A percentile compares a stretch with the other conserved stretches of the same genome.
Conservation (phyloP, 2,329 filamentous ascomycete genomes). For the Fusarium tanahbumbuense region DNA sequence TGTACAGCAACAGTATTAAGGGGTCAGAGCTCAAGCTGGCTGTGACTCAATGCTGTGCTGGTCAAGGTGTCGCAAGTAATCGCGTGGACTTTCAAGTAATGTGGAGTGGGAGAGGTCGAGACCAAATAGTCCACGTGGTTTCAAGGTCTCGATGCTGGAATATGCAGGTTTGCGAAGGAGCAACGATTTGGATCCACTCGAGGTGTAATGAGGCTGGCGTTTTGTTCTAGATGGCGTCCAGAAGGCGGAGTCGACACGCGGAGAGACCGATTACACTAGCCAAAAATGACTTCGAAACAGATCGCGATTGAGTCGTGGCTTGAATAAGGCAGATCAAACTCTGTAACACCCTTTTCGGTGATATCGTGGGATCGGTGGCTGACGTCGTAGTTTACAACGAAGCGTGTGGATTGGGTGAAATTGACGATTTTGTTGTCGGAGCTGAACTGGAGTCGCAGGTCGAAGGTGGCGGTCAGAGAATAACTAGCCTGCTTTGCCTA, state of each 20-base stretch:
- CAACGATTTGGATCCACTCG: constrained; percentile 38
- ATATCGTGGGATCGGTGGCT: constrained; percentile 21
- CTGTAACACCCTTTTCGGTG: constrained; percentile 1
- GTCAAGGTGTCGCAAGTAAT: constrained; percentile 12
- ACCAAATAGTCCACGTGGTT: constrained; percentile 44
- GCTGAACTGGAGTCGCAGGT: constrained; percentile 14
- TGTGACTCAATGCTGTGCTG: constrained; percentile 15
- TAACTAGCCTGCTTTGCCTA: constrained; percentile 28
- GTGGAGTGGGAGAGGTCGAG: constrained; percentile 29
- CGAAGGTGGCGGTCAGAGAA: constrained; percentile 33
- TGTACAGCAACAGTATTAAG: background rate
- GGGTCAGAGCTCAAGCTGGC: background rate
- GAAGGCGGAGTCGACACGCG: constrained; percentile 28
- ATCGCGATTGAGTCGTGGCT: constrained; percentile 29
- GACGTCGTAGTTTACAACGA: constrained; percentile 6
- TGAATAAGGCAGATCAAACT: background rate
- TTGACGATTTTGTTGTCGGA: constrained; percentile 11
- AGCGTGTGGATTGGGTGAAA: constrained; percentile 15
- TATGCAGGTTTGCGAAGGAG: constrained; percentile 31
- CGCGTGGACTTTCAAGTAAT: constrained; percentile 22
- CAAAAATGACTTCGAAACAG: constrained; percentile 19
- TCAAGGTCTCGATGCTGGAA: constrained; percentile 33
- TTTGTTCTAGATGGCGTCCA: constrained; percentile 32
- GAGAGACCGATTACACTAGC: constrained; percentile 39
- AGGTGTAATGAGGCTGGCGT: constrained; percentile 30